Percentiles rank a stretch among this genome's conserved stretches.
Evolutionary conservation across 371 early-diverging fungal genomes (phyloP).

Genomic region (Entomophthora muscae): DNA sequence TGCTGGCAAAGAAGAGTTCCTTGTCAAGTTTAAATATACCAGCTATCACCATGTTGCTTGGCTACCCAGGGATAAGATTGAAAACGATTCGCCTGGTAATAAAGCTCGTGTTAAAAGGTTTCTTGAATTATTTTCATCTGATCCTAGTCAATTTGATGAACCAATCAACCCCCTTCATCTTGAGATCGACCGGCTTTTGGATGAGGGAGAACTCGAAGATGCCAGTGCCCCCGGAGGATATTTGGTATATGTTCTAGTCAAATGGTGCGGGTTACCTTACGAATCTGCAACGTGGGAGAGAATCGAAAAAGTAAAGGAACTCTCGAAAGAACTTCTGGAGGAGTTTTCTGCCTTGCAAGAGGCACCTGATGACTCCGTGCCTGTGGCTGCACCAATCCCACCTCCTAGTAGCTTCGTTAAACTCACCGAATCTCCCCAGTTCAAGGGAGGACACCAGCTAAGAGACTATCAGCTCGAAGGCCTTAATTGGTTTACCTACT

Average conservation of each 20-base stretch:
- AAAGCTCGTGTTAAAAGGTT: conserved; percentile 65
- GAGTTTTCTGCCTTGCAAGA: conserved; percentile 23
- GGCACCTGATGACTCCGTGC: conserved; percentile 11
- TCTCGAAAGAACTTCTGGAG: conserved; percentile 24
- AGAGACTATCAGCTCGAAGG: conserved; percentile 57
- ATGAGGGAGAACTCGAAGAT: conserved; percentile 56
- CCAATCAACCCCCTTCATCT: conserved; percentile 31
- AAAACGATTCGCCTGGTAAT: conserved; percentile 41
- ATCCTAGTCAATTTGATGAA: conserved; percentile 23
- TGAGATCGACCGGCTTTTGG: conserved; percentile 63
- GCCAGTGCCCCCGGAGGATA: conserved; percentile 24
- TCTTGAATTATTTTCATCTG: conserved; percentile 37
- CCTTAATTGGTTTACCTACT: conserved; percentile 51
- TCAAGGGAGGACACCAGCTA: conserved; percentile 47
- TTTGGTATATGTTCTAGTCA: conserved; percentile 60
- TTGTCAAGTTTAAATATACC: conserved; percentile 12
- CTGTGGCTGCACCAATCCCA: conserved; percentile 21
- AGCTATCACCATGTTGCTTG: conserved; percentile 12
- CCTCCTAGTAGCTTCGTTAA: conserved; percentile 31
- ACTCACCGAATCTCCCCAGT: conserved; percentile 40
- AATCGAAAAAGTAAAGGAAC: conserved; percentile 34
- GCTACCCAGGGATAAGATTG: conserved; percentile 26
- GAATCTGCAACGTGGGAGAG: conserved; percentile 81
- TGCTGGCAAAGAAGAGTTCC: conserved; percentile 3
- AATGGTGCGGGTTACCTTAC: conserved; percentile 84